Evolutionary conservation across 2,329 filamentous ascomycete genomes (phyloP).

Genomic region (Alternaria rosae): DNA sequence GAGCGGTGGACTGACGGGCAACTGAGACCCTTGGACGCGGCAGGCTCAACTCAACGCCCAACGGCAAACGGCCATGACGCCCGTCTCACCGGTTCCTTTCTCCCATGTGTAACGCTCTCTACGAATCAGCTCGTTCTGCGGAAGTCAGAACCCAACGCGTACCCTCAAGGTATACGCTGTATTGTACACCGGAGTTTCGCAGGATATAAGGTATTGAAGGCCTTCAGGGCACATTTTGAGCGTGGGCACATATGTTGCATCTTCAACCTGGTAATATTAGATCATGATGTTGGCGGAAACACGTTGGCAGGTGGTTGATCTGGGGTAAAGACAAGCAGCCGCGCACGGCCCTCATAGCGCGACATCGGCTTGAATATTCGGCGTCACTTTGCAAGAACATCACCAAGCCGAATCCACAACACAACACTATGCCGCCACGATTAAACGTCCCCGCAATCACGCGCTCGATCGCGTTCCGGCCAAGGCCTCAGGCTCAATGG

Average conservation of each 20-base stretch:
- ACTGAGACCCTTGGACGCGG: background rate
- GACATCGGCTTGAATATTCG: constrained; percentile 18
- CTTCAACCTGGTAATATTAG: background rate
- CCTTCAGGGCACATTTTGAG: background rate
- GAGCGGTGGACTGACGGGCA: background rate
- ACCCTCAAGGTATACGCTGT: background rate
- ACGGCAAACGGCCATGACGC: background rate
- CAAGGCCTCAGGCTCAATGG: constrained; percentile 41
- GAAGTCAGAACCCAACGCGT: background rate
- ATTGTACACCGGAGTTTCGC: too few relatives aligned
- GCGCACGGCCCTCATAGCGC: constrained; percentile 28
- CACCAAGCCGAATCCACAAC: constrained; percentile 20
- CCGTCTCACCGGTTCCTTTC: background rate
- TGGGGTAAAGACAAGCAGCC: constrained; percentile 1
- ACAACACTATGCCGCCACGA: constrained; percentile 49
- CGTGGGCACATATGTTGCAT: background rate
- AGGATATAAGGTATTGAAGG: background rate
- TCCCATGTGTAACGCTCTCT: background rate
- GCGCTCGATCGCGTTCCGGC: constrained; percentile 43
- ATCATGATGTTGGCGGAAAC: background rate
- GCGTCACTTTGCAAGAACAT: constrained; percentile 29
- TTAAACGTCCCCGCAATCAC: constrained; percentile 42
- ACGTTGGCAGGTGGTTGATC: constrained; percentile 2
- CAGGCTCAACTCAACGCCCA: background rate
- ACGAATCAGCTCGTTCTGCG: background rate